phyloP scores from a whole-genome alignment of 2,329 filamentous ascomycete genomes.

The Cytospora schulzeri region DNA sequence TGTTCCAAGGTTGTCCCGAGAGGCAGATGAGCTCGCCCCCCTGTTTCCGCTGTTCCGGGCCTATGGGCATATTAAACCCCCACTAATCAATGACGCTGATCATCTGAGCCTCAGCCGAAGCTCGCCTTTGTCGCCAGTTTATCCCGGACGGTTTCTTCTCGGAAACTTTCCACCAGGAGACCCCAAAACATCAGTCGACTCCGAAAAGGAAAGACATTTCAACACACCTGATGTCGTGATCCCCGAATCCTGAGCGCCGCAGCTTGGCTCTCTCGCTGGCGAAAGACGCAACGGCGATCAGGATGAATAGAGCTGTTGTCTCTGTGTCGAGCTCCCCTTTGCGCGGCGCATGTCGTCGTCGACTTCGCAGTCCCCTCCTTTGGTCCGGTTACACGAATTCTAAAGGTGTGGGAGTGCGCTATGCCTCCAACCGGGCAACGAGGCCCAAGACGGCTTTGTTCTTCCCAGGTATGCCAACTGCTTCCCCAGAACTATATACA shows the following conservation, averaged over 20 bases:
- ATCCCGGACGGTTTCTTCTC: not conserved
- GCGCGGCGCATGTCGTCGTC: not conserved
- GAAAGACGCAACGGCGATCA: slow-evolving; percentile 1
- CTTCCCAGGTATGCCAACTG: slow-evolving; percentile 53
- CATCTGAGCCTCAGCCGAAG: slow-evolving; percentile 23
- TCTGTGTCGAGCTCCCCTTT: slow-evolving; percentile 5
- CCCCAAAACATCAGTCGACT: not conserved
- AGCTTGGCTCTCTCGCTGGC: slow-evolving; percentile 21
- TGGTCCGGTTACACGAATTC: not conserved
- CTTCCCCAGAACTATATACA: not conserved
- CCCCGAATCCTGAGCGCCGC: slow-evolving; percentile 15
- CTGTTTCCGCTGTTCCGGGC: slow-evolving; percentile 20
- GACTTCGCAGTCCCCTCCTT: not conserved
- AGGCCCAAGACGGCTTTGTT: slow-evolving; percentile 58
- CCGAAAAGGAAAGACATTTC: not conserved
- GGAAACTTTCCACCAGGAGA: not conserved
- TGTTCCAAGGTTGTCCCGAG: slow-evolving; percentile 4
- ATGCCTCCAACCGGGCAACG: slow-evolving; percentile 20
- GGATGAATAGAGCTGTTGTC: slow-evolving; percentile 16
- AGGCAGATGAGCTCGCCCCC: not conserved
- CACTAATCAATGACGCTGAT: slow-evolving; percentile 26
- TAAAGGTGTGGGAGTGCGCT: not conserved
- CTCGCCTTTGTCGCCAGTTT: not conserved
- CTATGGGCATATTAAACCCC: not conserved
- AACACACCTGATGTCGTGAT: slow-evolving; percentile 23